Conservation (phyloP, 2,329 filamentous ascomycete genomes). For the Fusarium domesticum region DNA sequence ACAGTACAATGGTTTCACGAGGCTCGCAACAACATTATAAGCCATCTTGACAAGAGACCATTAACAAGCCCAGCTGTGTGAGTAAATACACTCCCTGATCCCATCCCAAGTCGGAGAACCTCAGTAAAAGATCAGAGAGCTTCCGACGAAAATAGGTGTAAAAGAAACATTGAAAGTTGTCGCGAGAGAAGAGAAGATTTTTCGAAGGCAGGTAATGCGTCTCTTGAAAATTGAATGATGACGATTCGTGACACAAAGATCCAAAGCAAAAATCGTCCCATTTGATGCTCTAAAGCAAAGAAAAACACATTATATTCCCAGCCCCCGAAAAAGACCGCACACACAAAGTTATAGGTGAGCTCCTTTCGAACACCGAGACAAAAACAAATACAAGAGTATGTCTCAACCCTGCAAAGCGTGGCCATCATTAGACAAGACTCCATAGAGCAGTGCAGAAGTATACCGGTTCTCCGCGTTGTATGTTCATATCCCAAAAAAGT, state of each 20-base stretch:
- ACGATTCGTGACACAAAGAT: slow-evolving; percentile 22
- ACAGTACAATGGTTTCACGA: slow-evolving; percentile 20
- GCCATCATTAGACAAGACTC: slow-evolving; percentile 32
- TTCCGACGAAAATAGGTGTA: slow-evolving; percentile 12
- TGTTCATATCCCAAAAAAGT: slow-evolving; percentile 37
- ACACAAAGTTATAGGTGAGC: slow-evolving; percentile 22
- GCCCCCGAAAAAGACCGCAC: slow-evolving; percentile 29
- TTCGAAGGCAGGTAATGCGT: slow-evolving; percentile 24
- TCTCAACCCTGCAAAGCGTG: slow-evolving; percentile 31
- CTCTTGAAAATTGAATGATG: slow-evolving; percentile 17
- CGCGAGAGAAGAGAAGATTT: slow-evolving; percentile 7
- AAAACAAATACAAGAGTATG: slow-evolving; percentile 29
- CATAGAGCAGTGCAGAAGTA: slow-evolving; percentile 31
- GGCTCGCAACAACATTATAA: slow-evolving; percentile 27
- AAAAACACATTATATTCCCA: slow-evolving; percentile 35
- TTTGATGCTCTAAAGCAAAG: slow-evolving; percentile 20
- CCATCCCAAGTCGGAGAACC: slow-evolving; percentile 1
- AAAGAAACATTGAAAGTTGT: slow-evolving; percentile 18
- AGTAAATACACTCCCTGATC: slow-evolving; percentile 2
- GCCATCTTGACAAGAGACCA: slow-evolving; percentile 33
- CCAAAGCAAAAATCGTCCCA: slow-evolving; percentile 27
- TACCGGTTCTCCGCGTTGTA: slow-evolving; percentile 34
- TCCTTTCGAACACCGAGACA: slow-evolving; percentile 30
- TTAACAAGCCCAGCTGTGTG: slow-evolving; percentile 36
- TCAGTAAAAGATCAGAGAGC: slow-evolving; percentile 1